Conservation (phyloP, 257 asterid species). For the Paulownia fortunei region DNA sequence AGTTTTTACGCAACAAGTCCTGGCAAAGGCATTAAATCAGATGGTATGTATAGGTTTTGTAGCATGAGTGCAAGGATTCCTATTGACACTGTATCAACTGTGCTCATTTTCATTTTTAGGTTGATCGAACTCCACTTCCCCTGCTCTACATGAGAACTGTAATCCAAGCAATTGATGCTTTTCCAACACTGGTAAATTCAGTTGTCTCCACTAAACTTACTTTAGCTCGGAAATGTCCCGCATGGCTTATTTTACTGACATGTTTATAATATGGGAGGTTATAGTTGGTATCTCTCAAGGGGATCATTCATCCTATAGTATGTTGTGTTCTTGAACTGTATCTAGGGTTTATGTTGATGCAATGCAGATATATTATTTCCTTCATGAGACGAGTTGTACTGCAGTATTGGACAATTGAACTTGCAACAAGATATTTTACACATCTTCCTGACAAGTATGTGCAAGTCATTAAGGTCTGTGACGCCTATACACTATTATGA, state of each 20-base stretch:
- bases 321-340: not conserved
- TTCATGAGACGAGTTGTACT: slow-evolving; percentile 5
- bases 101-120: slow-evolving; percentile 48
- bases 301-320: not conserved
- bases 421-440: not conserved
- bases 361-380: not conserved
- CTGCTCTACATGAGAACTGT: slow-evolving; percentile 98
- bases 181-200: slow-evolving; percentile 81
- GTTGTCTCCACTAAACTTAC: slow-evolving; percentile 1
- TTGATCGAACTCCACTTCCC: slow-evolving; percentile 91
- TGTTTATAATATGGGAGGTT: not conserved
- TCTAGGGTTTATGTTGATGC: not conserved
- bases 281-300: not conserved
- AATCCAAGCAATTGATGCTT: slow-evolving; percentile 97
- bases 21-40: slow-evolving; percentile 80
- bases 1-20: slow-evolving; percentile 97
- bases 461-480: not conserved
- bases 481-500: not conserved
- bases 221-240: not conserved
- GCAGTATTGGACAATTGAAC: slow-evolving; percentile 17
- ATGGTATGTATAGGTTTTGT: slow-evolving; percentile 64
- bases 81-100: slow-evolving; percentile 7
- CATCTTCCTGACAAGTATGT: slow-evolving; percentile 7
- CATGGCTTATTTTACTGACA: slow-evolving; percentile 1
- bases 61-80: slow-evolving; percentile 18